phyloP scores from a whole-genome alignment of 805 yeast genomes.

The Candida dendrica region DNA sequence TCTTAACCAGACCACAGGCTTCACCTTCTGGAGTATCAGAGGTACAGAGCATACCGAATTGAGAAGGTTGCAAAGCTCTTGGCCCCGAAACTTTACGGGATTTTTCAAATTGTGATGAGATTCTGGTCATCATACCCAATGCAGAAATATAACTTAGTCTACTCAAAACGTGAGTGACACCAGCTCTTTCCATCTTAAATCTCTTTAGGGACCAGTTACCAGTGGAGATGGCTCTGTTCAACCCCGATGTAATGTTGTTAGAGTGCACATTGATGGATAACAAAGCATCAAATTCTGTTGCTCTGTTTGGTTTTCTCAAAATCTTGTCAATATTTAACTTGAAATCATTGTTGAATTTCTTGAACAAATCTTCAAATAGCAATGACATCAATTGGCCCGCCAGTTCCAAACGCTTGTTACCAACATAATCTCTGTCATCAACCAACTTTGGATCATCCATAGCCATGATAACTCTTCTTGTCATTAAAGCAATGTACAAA shows the following conservation, averaged over 20 bases:
- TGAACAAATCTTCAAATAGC: conserved; percentile 92
- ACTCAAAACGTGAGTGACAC: conserved; percentile 94
- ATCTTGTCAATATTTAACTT: conserved; percentile 92
- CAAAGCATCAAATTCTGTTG: conserved; percentile 91
- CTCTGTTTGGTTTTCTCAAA: conserved; percentile 86
- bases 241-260: conserved; percentile 86
- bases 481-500: conserved; percentile 89
- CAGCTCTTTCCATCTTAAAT: conserved; percentile 99
- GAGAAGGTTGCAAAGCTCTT: conserved; percentile 97
- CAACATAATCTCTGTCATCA: conserved; percentile 98
- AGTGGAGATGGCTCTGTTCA: conserved; percentile 94
- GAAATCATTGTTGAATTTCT: conserved; percentile 91
- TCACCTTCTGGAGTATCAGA: conserved; percentile 99
- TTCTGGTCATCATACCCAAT: conserved; percentile 98
- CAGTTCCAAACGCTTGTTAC: conserved; percentile 92
- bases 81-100: conserved; percentile 98
- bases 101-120: conserved; percentile 97
- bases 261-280: conserved; percentile 86
- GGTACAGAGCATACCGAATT: conserved; percentile 97
- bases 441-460: conserved; percentile 91
- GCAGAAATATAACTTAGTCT: conserved; percentile 91
- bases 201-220: conserved; percentile 99
- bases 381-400: conserved; percentile 97
- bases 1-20: conserved; percentile 97
- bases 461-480: conserved; percentile 92